These are phyloP conservation scores for Blastobotrys petasosporus DNA, from an alignment of 1,139 yeast species.

Conservation along the genomic window DNA sequence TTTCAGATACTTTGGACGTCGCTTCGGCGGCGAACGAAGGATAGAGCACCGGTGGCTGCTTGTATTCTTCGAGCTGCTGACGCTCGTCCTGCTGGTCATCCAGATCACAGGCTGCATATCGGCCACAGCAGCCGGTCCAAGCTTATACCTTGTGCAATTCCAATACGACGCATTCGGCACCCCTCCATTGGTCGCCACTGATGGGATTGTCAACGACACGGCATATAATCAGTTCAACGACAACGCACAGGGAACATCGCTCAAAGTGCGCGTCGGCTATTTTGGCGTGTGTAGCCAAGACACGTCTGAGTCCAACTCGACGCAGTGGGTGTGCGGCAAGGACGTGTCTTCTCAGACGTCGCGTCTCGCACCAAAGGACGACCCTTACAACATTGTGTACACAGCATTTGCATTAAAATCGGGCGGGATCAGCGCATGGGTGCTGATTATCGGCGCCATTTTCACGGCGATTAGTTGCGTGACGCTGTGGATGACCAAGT, in stretches of 20 bases:
- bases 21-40: constrained; percentile 3
- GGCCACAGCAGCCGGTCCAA: constrained; percentile 18
- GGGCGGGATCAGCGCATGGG: constrained; percentile 18
- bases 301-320: constrained; percentile 15
- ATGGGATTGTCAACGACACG: constrained; percentile 21
- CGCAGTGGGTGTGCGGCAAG: constrained; percentile 24
- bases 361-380: constrained; percentile 9
- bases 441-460: constrained; percentile 18
- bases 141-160: constrained; percentile 22
- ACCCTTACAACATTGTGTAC: constrained; percentile 25
- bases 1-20: constrained; percentile 4
- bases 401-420: constrained; percentile 11
- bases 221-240: constrained; percentile 19
- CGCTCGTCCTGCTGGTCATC: constrained; percentile 21
- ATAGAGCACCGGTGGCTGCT: constrained; percentile 13
- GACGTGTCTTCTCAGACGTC: constrained; percentile 13
- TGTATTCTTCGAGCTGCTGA: constrained; percentile 18
- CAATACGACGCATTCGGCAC: constrained; percentile 20
- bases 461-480: constrained; percentile 17
- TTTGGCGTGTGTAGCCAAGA: constrained; percentile 23
- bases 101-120: constrained; percentile 25
- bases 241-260: constrained; percentile 13
- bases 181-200: constrained; percentile 13
- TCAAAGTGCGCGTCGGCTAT: constrained; percentile 24
- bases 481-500: constrained; percentile 15